phyloP scores from a whole-genome alignment of 441 rosid genomes.

The Mallotus japonicus region DNA sequence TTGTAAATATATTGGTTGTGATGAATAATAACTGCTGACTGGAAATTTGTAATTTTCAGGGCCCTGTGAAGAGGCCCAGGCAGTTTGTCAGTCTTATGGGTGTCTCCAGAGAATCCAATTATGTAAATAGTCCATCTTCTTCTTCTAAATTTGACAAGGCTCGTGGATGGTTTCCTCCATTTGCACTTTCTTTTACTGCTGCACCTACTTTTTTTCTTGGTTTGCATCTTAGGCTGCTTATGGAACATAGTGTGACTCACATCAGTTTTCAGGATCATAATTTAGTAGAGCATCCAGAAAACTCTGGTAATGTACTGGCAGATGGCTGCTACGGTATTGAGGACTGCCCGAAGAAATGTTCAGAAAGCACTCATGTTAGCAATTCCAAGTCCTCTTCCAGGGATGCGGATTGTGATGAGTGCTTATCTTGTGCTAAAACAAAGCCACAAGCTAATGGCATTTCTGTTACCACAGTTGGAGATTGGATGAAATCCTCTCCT shows the following conservation, averaged over 20 bases:
- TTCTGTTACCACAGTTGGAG: conserved; percentile 25
- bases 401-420: conserved; percentile 28
- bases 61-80: conserved; percentile 39
- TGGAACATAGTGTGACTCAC: conserved; percentile 41
- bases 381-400: conserved; percentile 21
- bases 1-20: neutral
- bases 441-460: conserved; percentile 23
- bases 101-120: conserved; percentile 34
- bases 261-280: conserved; percentile 40
- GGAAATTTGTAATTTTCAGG: conserved; percentile 35
- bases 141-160: conserved; percentile 33
- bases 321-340: conserved; percentile 34
- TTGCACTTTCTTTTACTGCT: conserved; percentile 52
- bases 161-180: conserved; percentile 36
- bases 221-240: conserved; percentile 65
- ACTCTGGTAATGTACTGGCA: conserved; percentile 31
- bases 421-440: conserved; percentile 28
- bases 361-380: conserved; percentile 31
- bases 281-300: conserved; percentile 36
- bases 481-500: conserved; percentile 11
- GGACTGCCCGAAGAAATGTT: conserved; percentile 29
- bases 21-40: conserved; percentile 13
- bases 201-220: conserved; percentile 57
- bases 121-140: conserved; percentile 25
- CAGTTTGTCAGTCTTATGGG: conserved; percentile 31